Evolutionary conservation across 345 rosid genomes (phyloP).

Genomic region (Streptanthus diversifolius): DNA sequence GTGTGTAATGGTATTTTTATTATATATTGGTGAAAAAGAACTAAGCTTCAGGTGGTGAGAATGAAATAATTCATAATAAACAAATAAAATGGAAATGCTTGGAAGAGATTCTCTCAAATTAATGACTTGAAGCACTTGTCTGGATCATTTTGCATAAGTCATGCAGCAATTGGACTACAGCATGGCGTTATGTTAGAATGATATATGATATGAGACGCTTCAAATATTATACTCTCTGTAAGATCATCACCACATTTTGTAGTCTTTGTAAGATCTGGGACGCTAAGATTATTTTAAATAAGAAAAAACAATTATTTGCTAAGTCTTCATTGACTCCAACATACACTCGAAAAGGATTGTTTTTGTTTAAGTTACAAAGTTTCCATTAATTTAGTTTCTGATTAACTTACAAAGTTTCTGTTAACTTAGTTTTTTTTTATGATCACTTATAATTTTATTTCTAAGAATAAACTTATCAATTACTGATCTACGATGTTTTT

Average conservation of each 20-base stretch:
- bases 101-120: no score
- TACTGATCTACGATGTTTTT: neutral
- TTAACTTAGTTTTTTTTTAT: neutral
- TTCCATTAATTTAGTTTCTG: no score
- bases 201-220: neutral
- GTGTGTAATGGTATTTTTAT: no score
- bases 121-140: neutral
- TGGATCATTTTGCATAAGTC: neutral
- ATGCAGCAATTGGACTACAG: neutral
- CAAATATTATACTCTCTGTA: neutral
- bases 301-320: neutral
- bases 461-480: neutral
- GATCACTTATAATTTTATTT: neutral
- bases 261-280: neutral
- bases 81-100: no score
- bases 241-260: neutral
- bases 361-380: neutral
- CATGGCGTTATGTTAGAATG: neutral
- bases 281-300: neutral
- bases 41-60: no score
- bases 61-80: no score
- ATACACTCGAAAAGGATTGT: neutral
- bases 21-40: no score
- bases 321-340: neutral
- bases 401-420: neutral